These are phyloP conservation scores for Coemansia sp. DNA, from an alignment of 192 early-diverging fungal species.

Conservation along the genomic window DNA sequence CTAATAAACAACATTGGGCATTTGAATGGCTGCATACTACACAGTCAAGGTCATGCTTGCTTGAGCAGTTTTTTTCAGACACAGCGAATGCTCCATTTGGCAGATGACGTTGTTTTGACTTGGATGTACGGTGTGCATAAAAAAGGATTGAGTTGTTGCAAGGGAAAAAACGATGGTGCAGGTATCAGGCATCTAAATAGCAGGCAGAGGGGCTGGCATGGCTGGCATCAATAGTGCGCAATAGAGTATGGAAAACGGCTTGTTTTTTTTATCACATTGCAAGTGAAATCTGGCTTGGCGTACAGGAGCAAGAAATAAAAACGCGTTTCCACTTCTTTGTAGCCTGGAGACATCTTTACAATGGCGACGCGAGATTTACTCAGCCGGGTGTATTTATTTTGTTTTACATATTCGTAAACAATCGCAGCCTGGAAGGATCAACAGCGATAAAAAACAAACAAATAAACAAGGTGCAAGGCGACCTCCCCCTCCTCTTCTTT, in stretches of 20 bases:
- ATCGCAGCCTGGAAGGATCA: not conserved
- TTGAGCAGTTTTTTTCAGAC: not conserved
- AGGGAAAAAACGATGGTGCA: not conserved
- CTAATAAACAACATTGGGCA: no score
- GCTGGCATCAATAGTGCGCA: constrained; percentile 1
- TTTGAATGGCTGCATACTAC: not conserved
- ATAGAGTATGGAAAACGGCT: constrained; percentile 6
- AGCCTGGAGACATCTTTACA: not conserved
- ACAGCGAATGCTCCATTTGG: no score
- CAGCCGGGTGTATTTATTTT: not conserved
- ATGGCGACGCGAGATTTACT: not conserved
- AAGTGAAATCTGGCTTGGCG: not conserved
- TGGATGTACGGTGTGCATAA: not conserved
- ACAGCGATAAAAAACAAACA: constrained; percentile 1
- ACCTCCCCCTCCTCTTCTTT: not conserved
- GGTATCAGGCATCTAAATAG: not conserved
- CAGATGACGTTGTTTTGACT: not conserved
- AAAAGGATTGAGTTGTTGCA: not conserved
- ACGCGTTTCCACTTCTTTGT: not conserved
- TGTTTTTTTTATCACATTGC: not conserved
- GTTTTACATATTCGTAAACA: not conserved
- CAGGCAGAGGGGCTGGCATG: not conserved
- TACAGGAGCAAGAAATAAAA: not conserved
- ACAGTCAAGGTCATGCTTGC: not conserved
- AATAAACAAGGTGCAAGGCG: no score